Evolutionary conservation across 2,329 filamentous ascomycete species (phyloP), one percentile per base, ranked within the genome.

Genomic region (Fusarium pilosicola): DNA sequence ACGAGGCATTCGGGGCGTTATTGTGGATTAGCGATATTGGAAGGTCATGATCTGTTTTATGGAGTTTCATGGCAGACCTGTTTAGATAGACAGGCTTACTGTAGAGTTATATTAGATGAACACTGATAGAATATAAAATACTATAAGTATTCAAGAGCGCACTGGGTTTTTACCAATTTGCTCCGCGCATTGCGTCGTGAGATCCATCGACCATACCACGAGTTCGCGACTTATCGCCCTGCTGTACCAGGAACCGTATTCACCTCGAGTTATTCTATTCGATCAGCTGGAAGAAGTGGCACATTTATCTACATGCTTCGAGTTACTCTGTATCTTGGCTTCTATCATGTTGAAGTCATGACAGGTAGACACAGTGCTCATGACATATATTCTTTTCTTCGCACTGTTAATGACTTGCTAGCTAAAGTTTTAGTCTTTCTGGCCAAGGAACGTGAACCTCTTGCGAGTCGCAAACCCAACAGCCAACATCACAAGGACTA

Each of bases 1-100:
- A 65, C 39, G 49, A 58, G 42, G 55, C 48, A 60, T 57, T 57
- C 48, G 38, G 32, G 73, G 69, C 65, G 72, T 73, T 73, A 20
- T 74, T 42, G 28, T 36, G 39, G 68, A 58, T 60, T 74, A 26
- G 57, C 28, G 66, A 57, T 28, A 42, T 66, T 34, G 18, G 26
- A 41, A 36, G 45, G 30, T 41, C 32, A 59, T 48, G 26, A 28
- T 54, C 54, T 73, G 28, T 49, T 64, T 68, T 39, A 17, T 41
- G 38, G 61, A 70, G 57, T 73, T 73, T 26, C 34, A 41, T 30
- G 34, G n/a, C 38, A 46, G 51, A 54, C 30, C 42, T 45, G 49
- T 20, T 28, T 48, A 48, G 34, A 22, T 36, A 51, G 56, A 52
- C 45, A 30, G 52, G 36, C 20, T 58, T 56, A 38, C 20, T 59